Percentiles rank a stretch among this genome's conserved stretches.
Conservation (phyloP, 805 yeast genomes). For the Metschnikowia borealis region DNA sequence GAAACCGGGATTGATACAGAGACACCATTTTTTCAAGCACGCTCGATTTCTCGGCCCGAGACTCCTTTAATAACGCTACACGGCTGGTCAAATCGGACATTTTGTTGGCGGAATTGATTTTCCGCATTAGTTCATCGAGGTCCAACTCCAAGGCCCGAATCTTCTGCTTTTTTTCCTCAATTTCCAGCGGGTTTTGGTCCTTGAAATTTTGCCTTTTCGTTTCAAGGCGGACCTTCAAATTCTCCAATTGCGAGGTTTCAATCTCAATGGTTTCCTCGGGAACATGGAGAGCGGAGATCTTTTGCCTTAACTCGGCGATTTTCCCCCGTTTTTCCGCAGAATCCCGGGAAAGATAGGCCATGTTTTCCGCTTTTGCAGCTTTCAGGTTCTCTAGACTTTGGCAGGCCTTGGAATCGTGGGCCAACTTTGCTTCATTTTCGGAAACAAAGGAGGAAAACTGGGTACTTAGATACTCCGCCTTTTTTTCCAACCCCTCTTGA, state of each 20-base stretch:
- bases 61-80: conserved; percentile 42
- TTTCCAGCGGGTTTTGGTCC: conserved; percentile 31
- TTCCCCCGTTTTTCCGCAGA: background rate
- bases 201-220: conserved; percentile 21
- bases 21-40: conserved; percentile 26
- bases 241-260: conserved; percentile 41
- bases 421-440: background rate
- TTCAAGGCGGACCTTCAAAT: conserved; percentile 33
- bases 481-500: background rate
- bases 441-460: background rate
- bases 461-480: background rate
- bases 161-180: conserved; percentile 34
- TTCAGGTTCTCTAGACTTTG: background rate
- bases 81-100: conserved; percentile 60
- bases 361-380: conserved; percentile 37
- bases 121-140: conserved; percentile 50
- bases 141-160: conserved; percentile 24
- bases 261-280: conserved; percentile 47
- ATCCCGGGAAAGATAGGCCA: conserved; percentile 28
- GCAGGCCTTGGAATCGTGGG: background rate
- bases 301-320: conserved; percentile 9
- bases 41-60: conserved; percentile 26
- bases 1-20: conserved; percentile 20
- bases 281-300: conserved; percentile 33
- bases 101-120: conserved; percentile 48